Evolutionary conservation across 306 rosid genomes (phyloP).

Genomic region (Malus sieversii): DNA sequence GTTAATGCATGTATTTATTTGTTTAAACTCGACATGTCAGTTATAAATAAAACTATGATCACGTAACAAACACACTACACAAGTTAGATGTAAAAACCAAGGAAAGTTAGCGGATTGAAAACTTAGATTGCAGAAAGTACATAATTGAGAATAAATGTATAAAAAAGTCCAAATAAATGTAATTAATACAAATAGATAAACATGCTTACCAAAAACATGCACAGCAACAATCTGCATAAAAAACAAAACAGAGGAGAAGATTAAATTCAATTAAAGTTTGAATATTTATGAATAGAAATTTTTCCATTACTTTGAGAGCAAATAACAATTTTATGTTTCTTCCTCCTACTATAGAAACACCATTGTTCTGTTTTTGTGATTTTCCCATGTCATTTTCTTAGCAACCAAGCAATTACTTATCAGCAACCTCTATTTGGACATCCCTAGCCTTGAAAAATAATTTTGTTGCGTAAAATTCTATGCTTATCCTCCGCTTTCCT

Average conservation of each 20-base stretch:
- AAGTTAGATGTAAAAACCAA: too few relatives aligned
- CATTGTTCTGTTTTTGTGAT: background rate
- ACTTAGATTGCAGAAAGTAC: background rate
- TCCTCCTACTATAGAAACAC: too few relatives aligned
- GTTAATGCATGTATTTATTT: background rate
- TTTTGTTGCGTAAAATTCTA: background rate
- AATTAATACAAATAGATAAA: background rate
- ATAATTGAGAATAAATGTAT: background rate
- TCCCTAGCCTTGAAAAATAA: background rate
- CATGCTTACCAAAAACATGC: slow-evolving; percentile 50
- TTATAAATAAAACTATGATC: slow-evolving; percentile 40
- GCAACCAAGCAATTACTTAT: background rate
- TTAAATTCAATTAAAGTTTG: background rate
- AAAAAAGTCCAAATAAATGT: background rate
- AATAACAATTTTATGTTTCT: too few relatives aligned
- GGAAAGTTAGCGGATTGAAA: background rate
- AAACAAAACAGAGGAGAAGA: background rate
- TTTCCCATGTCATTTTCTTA: background rate
- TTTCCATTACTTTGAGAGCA: too few relatives aligned
- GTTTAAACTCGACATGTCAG: slow-evolving; percentile 52
- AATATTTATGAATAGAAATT: background rate
- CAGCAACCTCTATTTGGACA: background rate
- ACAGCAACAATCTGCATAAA: slow-evolving; percentile 49
- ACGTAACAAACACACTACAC: background rate
- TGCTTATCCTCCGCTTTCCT: background rate